Evolutionary conservation across 2,329 filamentous ascomycete species (phyloP), one percentile per base, ranked within the genome.

Genomic region (Sporothrix euskadiensis): DNA sequence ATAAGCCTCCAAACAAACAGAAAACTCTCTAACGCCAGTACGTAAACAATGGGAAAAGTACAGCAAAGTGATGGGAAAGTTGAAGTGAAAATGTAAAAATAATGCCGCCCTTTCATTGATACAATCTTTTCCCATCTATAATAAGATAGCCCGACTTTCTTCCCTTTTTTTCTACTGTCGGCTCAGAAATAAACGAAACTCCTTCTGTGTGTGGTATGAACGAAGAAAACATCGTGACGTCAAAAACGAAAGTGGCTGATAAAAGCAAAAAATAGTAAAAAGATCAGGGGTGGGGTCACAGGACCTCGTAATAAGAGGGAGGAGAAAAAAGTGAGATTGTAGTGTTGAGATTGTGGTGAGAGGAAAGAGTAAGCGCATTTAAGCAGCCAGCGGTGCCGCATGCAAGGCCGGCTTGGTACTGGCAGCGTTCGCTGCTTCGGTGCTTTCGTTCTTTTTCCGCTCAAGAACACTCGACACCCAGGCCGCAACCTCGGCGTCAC

Each of bases 381-480:
- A 75, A 12, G 65, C 88, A 80, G 97, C 93, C 61, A 98, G 83
- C 1, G 94, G 93, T 32, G 93, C 95, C 5, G 93, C 91, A 81
- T 98, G 96, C 75, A 98, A 83, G 3, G 96, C 94, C 19, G 96
- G 96, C 79, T 92, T 93, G 68, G 86, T 85, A 19, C 83, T 80
- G 68, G 8, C 84, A 4, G 84, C 85, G 57, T 79, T 80, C 54
- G 69, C 16, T 16, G 10, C 44, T n/a, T 82, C 79, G 49, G 83
- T 79, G 84, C 87, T 54, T 4, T 63, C 92, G 1, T 85, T 87
- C 75, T 84, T 86, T 78, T 90, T 90, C 78, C 88, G 87, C 76
- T 91, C 89, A 57, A 98, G 82, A 22, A 92, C 92, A 7, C 83
- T 84, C 54, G 86, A 87, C 0, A 97, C 95, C 96, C 96, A 99